A percentile compares a stretch with the other conserved stretches of the same genome.
phyloP scores from a whole-genome alignment of 805 yeast species.

The Candida andamanensis region DNA sequence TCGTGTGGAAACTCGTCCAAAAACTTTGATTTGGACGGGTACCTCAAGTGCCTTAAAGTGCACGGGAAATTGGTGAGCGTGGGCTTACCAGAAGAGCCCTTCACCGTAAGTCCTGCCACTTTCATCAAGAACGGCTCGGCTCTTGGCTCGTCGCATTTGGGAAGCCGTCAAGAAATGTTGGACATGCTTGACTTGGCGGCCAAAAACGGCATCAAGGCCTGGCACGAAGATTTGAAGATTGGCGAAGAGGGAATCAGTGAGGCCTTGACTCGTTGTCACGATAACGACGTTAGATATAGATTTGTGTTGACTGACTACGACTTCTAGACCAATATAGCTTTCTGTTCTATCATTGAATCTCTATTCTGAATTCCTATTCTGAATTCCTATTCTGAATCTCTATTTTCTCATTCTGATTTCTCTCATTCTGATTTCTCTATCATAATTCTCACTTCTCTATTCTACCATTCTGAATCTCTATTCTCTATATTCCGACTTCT shows the following conservation, averaged over 20 bases:
- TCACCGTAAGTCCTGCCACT: slow-evolving; percentile 18
- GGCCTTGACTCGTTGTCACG: slow-evolving; percentile 31
- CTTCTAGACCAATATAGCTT: too few species aligned
- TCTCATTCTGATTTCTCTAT: too few species aligned
- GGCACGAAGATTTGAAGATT: slow-evolving; percentile 34
- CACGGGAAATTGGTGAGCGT: slow-evolving; percentile 23
- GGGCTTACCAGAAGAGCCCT: slow-evolving; percentile 20
- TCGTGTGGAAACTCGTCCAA: slow-evolving; percentile 49
- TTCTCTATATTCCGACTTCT: too few species aligned
- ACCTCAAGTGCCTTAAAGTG: slow-evolving; percentile 32
- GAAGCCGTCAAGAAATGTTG: slow-evolving; percentile 30
- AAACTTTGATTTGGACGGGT: slow-evolving; percentile 47
- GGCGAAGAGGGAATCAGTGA: slow-evolving; percentile 26
- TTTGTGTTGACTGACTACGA: slow-evolving; percentile 56
- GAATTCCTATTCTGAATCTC: too few species aligned
- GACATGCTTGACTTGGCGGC: slow-evolving; percentile 37
- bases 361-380: too few species aligned
- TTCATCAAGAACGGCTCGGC: slow-evolving; percentile 25
- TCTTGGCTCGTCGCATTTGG: slow-evolving; percentile 29
- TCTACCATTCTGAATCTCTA: too few species aligned
- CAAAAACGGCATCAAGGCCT: slow-evolving; percentile 28
- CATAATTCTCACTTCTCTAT: too few species aligned
- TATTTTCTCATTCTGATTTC: too few species aligned
- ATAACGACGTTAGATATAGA: slow-evolving; percentile 42
- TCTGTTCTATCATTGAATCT: too few species aligned